Evolutionary conservation across 2,329 filamentous ascomycete genomes (phyloP).

Genomic region (Daldinia sp.): DNA sequence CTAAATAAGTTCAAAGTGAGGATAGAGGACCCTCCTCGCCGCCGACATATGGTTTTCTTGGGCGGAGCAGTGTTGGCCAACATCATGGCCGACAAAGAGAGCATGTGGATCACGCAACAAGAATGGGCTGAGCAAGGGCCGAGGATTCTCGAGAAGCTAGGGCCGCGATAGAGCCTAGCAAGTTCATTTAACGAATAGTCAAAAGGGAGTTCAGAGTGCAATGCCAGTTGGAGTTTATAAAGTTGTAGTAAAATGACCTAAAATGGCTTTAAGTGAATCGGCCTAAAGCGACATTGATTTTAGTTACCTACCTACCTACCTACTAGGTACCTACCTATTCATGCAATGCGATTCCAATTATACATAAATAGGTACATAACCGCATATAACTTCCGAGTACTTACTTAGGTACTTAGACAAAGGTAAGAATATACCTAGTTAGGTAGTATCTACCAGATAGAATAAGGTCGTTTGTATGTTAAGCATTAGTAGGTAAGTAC

Average conservation of each 20-base stretch:
- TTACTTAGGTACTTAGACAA: too few relatives aligned
- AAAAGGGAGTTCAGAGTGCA: constrained; percentile 18
- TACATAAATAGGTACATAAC: not conserved
- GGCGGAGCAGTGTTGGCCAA: constrained; percentile 97
- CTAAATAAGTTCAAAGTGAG: constrained; percentile 99
- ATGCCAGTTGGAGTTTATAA: constrained; percentile 39
- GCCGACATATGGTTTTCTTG: constrained; percentile 99
- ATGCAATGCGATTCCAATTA: constrained; percentile 9
- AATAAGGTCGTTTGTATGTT: too few relatives aligned
- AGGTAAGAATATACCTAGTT: too few relatives aligned
- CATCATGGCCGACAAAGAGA: constrained; percentile 98
- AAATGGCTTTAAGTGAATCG: constrained; percentile 29
- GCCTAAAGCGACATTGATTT: constrained; percentile 10
- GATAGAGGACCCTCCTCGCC: constrained; percentile 95
- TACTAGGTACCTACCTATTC: not conserved
- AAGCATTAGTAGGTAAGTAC: too few relatives aligned
- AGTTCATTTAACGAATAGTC: not conserved
- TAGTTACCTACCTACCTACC: not conserved
- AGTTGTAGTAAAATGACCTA: constrained; percentile 31
- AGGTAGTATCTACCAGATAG: not conserved
- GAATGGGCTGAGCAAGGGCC: constrained; percentile 97
- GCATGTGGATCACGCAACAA: constrained; percentile 98
- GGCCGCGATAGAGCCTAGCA: constrained; percentile 74
- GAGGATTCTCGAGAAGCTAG: constrained; percentile 89
- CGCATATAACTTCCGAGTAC: not conserved